Base-by-base conservation (phyloP, 805 yeast species). In the Candida maltosa region DNA sequence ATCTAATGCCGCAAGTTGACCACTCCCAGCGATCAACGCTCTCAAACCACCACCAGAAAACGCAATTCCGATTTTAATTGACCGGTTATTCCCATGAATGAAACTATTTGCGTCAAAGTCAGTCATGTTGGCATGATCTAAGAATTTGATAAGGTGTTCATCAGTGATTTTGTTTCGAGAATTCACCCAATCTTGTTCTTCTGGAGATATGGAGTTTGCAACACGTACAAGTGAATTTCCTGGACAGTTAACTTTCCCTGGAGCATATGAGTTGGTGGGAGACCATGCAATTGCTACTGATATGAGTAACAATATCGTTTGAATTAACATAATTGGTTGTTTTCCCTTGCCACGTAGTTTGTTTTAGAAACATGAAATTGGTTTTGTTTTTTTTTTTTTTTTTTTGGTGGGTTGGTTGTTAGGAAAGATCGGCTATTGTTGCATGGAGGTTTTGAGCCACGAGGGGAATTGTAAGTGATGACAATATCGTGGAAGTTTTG, bases 1-100 rank as follows among this genome's bases (percentile, higher is more conserved):
- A 55, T 87, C 96, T 40, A 85, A 60, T 1, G 91, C 95, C 1
- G 89, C 67, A 15, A 87, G 60, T 54, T 80, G 78, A 23, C 96
- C 96, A 10, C 95, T 95, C 2, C 95, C 95, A 38, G 71, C 62
- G 29, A 87, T 61, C 87, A 68, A 60, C 12, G 69, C 62, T 34
- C 71, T 47, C 41, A 64, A 65, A 2, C 70, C 65, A 11, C 71
- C 71, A 2, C 71, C 71, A 7, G 62, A 49, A 37, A 65, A 54
- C 2, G 69, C 63, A 14, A 65, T 35, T 3, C 62, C 71, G 11
- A 65, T 51, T 15, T 42, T 51, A 20, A 38, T 40, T n/a, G n/a
- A n/a, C n/a, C n/a, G n/a, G n/a, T 50, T 36, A 29, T 39, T 38
- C 12, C 38, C 42, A 10, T 38, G 16, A 21, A 58, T 29, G 31